These are phyloP conservation scores for Penicillium verhagenii DNA, from an alignment of 495 filamentous ascomycete species.

Conservation along the genomic window DNA sequence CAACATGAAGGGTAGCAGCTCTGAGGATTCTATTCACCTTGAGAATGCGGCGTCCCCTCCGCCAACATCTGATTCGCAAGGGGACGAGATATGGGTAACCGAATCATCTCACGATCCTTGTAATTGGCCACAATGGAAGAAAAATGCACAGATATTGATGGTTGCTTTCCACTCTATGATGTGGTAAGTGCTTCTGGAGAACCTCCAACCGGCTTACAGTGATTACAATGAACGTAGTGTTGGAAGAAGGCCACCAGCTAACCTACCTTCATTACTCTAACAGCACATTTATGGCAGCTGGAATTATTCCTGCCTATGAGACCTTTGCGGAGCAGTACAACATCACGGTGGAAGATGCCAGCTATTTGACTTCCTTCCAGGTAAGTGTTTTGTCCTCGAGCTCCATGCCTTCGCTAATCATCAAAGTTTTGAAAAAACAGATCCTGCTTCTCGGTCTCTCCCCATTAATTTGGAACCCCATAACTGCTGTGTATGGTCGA, in stretches of 20 bases:
- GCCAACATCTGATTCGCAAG: neutral
- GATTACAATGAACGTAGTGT: too few species aligned
- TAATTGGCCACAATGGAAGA: constrained; percentile 34
- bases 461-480: constrained; percentile 33
- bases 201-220: too few species aligned
- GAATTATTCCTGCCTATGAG: constrained; percentile 34
- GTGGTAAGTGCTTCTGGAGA: neutral
- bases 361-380: constrained; percentile 33
- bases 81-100: neutral
- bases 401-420: neutral
- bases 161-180: constrained; percentile 37
- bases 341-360: constrained; percentile 25
- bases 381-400: constrained; percentile 8
- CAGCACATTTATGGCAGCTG: constrained; percentile 35
- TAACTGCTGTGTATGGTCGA: constrained; percentile 31
- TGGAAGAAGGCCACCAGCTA: too few species aligned
- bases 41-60: neutral
- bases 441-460: constrained; percentile 31
- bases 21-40: neutral
- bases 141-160: constrained; percentile 35
- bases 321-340: constrained; percentile 24
- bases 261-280: neutral
- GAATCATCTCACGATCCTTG: constrained; percentile 19
- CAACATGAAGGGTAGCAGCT: neutral
- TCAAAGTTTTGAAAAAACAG: constrained; percentile 1